Percentiles rank a stretch among this genome's conserved stretches.
Conservation (phyloP, 148 eudicot genomes). For the Heliosperma pusillum region DNA sequence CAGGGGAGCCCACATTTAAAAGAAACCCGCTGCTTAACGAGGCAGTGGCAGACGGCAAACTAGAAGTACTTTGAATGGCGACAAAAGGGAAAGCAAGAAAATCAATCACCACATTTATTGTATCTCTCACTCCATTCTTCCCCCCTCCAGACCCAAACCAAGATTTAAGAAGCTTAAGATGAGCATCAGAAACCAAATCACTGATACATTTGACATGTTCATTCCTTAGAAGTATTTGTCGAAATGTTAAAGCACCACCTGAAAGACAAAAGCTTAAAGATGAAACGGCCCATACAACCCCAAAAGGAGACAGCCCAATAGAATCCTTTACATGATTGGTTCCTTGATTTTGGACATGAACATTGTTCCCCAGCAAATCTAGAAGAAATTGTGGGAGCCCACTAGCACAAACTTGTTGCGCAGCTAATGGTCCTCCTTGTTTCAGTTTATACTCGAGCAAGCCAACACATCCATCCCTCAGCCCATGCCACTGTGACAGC, state of each 20-base stretch:
- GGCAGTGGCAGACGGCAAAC: conserved; percentile 80
- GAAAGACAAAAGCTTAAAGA: conserved; percentile 81
- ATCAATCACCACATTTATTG: conserved; percentile 74
- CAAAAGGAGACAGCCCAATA: conserved; percentile 76
- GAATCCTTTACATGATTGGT: conserved; percentile 35
- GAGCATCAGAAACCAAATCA: conserved; percentile 65
- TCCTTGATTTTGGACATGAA: conserved; percentile 37
- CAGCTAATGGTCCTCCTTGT: conserved; percentile 89
- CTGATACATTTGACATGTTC: conserved; percentile 64
- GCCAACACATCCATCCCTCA: conserved; percentile 89
- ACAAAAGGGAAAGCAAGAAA: conserved; percentile 96
- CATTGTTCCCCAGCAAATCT: conserved; percentile 50
- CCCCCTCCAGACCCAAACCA: conserved; percentile 96
- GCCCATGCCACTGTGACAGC: conserved; percentile 92
- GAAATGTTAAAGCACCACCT: conserved; percentile 72
- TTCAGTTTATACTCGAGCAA: conserved; percentile 73
- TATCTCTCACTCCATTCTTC: conserved; percentile 59
- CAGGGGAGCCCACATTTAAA: conserved; percentile 86
- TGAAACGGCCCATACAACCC: conserved; percentile 88
- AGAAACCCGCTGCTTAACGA: conserved; percentile 85
- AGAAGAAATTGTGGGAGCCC: conserved; percentile 88
- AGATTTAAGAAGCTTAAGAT: conserved; percentile 61
- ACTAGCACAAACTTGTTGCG: conserved; percentile 88
- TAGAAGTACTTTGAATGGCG: conserved; percentile 70
- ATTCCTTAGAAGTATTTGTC: conserved; percentile 66